Evolutionary conservation across 148 eudicot genomes (phyloP).

Genomic region (Chenopodium quinoa): DNA sequence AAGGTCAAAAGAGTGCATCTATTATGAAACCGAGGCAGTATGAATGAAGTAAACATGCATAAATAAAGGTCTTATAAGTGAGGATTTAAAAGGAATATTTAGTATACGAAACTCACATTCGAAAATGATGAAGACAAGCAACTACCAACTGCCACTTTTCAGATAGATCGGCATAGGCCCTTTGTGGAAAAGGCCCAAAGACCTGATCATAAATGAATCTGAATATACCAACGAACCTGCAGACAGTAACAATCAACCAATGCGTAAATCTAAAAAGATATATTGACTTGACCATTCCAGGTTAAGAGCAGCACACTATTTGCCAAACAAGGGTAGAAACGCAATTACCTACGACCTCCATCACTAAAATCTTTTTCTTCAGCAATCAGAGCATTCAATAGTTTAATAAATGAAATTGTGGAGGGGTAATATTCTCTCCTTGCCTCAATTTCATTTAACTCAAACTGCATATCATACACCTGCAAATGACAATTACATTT

Average conservation of each 20-base stretch:
- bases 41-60: not conserved
- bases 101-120: conserved; percentile 49
- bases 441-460: conserved; percentile 94
- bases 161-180: conserved; percentile 87
- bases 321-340: not conserved
- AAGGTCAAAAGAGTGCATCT: no score
- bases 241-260: conserved; percentile 16
- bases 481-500: conserved; percentile 29
- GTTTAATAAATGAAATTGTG: conserved; percentile 85
- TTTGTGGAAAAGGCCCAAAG: conserved; percentile 90
- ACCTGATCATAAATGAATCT: conserved; percentile 92
- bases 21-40: no score
- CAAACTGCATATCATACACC: conserved; percentile 97
- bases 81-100: not conserved
- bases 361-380: conserved; percentile 86
- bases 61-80: not conserved
- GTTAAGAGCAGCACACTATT: not conserved
- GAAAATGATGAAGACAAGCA: conserved; percentile 91
- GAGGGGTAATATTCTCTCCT: conserved; percentile 95
- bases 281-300: conserved; percentile 5
- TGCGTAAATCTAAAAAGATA: not conserved
- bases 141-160: conserved; percentile 97
- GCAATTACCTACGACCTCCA: conserved; percentile 73
- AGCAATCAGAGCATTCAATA: conserved; percentile 82
- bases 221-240: conserved; percentile 95